phyloP scores from a whole-genome alignment of 2,329 filamentous ascomycete species.

The Arachnopeziza araneosa region DNA sequence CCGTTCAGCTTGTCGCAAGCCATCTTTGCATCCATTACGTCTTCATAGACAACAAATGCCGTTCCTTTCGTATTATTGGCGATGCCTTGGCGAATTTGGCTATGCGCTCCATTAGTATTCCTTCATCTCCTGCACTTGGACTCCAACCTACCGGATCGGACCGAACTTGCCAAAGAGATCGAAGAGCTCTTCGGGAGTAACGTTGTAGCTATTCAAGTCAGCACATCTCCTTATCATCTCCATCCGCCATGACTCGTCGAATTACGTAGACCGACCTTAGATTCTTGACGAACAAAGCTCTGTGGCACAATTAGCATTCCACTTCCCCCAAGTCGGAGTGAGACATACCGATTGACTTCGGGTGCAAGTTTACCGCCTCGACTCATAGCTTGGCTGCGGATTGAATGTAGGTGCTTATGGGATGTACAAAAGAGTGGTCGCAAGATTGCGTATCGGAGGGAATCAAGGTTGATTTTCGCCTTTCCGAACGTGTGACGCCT shows the following conservation, averaged over 20 bases:
- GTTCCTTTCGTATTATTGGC: conserved; percentile 97
- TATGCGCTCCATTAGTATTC: conserved; percentile 34
- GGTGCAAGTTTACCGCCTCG: conserved; percentile 94
- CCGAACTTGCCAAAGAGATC: conserved; percentile 98
- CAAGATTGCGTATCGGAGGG: neutral
- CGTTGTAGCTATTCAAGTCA: conserved; percentile 74
- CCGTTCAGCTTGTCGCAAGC: conserved; percentile 99
- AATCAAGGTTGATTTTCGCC: neutral
- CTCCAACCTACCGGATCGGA: conserved; percentile 73
- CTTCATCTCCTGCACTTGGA: neutral
- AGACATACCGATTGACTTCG: conserved; percentile 91
- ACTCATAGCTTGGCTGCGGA: conserved; percentile 73
- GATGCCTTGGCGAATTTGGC: conserved; percentile 97
- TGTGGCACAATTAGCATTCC: conserved; percentile 36
- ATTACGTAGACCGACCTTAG: conserved; percentile 62
- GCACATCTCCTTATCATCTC: conserved; percentile 13
- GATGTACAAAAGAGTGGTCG: neutral
- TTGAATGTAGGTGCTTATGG: neutral
- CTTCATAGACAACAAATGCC: conserved; percentile 98
- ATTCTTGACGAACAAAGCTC: conserved; percentile 99
- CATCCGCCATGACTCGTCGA: conserved; percentile 14
- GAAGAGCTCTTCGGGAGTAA: conserved; percentile 95
- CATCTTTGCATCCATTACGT: conserved; percentile 97
- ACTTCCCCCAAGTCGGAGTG: conserved; percentile 13
- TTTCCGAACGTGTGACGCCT: neutral